Evolutionary conservation across 2,329 filamentous ascomycete genomes (phyloP), one percentile per base, ranked within the genome.

Genomic region (Fusarium caatingaense): DNA sequence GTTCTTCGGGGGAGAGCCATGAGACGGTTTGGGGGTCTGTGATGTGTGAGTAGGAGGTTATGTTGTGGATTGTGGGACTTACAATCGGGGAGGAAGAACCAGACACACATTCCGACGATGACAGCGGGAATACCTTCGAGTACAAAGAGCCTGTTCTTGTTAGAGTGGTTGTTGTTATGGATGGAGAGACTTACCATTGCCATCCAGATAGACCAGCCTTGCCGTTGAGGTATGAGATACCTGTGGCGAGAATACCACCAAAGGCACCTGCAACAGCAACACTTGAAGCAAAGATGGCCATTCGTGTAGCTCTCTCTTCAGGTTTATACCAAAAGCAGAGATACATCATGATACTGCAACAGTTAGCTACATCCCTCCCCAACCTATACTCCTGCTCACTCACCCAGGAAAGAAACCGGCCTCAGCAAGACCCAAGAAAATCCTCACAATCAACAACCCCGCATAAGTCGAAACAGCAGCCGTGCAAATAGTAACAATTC

Each of bases 311-410:
- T 45, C 86, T 80, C 73, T 90, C 88, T 49, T 86, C 83, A 15
- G 86, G 80, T 61, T 86, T 87, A 66, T 90, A 91, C 87, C 88
- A 91, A 81, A 88, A 88, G 1, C 86, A 87, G 6, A 90, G 79
- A 60, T 89, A 87, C 72, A 87, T 89, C 30, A 86, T 82, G 13
- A 87, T 81, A 7, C 71, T 72, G 15, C 9, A 0, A 10, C 3
- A 4, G 32, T 72, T 8, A 30, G 28, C 28, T 12, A 28, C 28
- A 28, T 13, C 28, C 27, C 10, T 12, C 2, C 27, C 27, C 27
- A 27, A 27, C 27, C 10, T 27, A 11, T 27, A 2, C 27, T 27
- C 11, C 10, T 28, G 27, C 27, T 12, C 27, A 28, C 71, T 54
- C 28, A 69, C 69, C 74, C 85, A 1, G 86, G 86, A 62, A 86